Base-by-base conservation (phyloP, 2,329 filamentous ascomycete species). In the Talaromyces sp. region DNA sequence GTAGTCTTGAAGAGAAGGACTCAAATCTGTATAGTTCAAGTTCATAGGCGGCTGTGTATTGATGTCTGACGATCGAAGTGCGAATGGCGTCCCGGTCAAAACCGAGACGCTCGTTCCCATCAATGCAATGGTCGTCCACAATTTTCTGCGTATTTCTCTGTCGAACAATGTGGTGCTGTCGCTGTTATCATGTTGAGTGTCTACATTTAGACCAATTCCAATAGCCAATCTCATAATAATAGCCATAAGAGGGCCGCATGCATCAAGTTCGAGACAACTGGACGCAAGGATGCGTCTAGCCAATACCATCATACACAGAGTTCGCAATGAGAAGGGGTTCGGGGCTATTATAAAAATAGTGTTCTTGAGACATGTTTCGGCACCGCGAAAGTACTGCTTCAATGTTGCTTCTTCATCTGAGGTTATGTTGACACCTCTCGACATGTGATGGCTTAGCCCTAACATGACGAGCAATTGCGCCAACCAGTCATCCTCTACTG, bases 121-220 rank as follows among this genome's bases (percentile, higher is more conserved):
- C 68, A 87, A 85, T 10, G 84, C 73, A 10, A 86, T 83, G 1
- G 85, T 86, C 1, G 78, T 79, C 86, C 86, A 88, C 2, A 88
- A 74, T 50, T 85, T 79, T 61, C 83, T 79, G 61, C 85, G 81
- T 80, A 80, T 79, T 68, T 81, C 79, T 62, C 76, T 75, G 37
- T 80, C 77, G 63, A 80, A 1, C 69, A 63, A 0, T 77, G 78
- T 15, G 22, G 79, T 76, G 6, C 68, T 73, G 9, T 72, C 70
- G 19, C 22, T 59, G 2, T 33, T 39, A 62, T 75, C 74, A 27
- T 71, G 68, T 49, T 69, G 74, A 0, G 75, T 74, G 52, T 79
- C 77, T 2, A 78, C 73, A 69, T 87, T 85, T 56, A 86, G 78
- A 0, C 85, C 85, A 15, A 82, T 78, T 56, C 83, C 75, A 74